Conservation (phyloP, 805 yeast genomes). For the Wickerhamiella sergipiensis region DNA sequence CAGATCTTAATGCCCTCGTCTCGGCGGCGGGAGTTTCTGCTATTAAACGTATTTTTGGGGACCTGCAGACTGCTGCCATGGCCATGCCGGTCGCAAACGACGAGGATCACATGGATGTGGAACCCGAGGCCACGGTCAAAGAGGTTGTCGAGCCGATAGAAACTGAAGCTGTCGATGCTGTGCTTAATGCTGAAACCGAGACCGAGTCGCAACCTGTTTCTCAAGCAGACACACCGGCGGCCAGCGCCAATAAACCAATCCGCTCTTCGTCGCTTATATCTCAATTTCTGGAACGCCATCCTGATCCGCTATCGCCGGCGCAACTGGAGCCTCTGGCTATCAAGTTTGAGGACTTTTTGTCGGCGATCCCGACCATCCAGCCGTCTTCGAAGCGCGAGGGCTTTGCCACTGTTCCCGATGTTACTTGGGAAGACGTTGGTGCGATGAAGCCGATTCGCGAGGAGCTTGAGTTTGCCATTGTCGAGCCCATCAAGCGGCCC, state of each 20-base stretch:
- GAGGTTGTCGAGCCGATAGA: constrained; percentile 23
- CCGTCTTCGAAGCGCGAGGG: constrained; percentile 98
- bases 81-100: neutral
- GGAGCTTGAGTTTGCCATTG: constrained; percentile 93
- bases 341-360: constrained; percentile 61
- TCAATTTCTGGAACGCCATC: constrained; percentile 54
- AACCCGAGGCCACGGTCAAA: constrained; percentile 16
- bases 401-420: constrained; percentile 96
- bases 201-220: too few species aligned
- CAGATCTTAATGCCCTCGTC: constrained; percentile 85
- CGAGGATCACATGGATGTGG: neutral
- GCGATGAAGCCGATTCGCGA: constrained; percentile 69
- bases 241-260: neutral
- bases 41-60: constrained; percentile 75
- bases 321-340: constrained; percentile 69
- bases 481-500: constrained; percentile 88
- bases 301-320: constrained; percentile 60
- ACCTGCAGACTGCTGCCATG: constrained; percentile 15
- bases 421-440: constrained; percentile 90
- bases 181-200: neutral
- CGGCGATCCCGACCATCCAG: constrained; percentile 84
- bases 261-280: constrained; percentile 14
- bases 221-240: neutral
- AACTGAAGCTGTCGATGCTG: neutral
- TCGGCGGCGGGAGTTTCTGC: constrained; percentile 94